Conservation (phyloP, 495 filamentous ascomycete genomes). For the Pseudevernia furfuracea region DNA sequence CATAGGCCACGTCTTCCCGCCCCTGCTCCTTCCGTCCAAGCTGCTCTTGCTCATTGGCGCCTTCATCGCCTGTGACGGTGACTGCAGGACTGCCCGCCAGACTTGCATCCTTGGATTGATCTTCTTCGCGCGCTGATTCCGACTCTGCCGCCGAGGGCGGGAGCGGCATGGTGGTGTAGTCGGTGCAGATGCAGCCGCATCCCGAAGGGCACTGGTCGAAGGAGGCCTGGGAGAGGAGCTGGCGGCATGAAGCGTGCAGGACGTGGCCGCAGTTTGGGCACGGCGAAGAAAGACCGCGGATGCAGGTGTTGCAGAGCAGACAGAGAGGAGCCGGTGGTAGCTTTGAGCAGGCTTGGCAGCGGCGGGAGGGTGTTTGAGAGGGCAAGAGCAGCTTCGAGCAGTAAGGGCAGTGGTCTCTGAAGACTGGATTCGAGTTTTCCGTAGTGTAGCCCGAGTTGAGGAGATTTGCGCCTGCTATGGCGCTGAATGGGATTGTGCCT, state of each 20-base stretch:
- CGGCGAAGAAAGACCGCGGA: conserved; percentile 44
- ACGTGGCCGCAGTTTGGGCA: conserved; percentile 48
- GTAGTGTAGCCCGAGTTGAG: conserved; percentile 8
- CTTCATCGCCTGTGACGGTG: conserved; percentile 7
- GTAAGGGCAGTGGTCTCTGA: conserved; percentile 40
- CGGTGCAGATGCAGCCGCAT: conserved; percentile 46
- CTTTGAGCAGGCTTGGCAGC: conserved; percentile 38
- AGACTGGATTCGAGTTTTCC: conserved; percentile 32
- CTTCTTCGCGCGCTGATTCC: not conserved
- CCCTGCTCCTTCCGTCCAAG: conserved; percentile 20
- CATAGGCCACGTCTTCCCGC: conserved; percentile 42
- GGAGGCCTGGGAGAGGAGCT: conserved; percentile 33
- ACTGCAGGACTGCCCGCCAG: conserved; percentile 12
- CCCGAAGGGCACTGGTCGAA: conserved; percentile 37
- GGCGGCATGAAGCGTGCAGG: conserved; percentile 43
- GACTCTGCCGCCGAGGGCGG: conserved; percentile 19
- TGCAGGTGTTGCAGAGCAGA: conserved; percentile 40
- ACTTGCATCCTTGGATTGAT: conserved; percentile 12
- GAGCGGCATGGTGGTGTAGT: conserved; percentile 31
- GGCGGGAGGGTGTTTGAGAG: conserved; percentile 25
- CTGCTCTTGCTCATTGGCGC: conserved; percentile 13
- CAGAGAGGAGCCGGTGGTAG: conserved; percentile 38
- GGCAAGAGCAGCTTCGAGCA: conserved; percentile 26
- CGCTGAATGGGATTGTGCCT: not conserved
- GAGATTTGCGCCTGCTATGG: conserved; percentile 6